A percentile compares a stretch with the other conserved stretches of the same genome.
phyloP scores from a whole-genome alignment of 495 filamentous ascomycete genomes.

The Aspergillus carlsbadensis region DNA sequence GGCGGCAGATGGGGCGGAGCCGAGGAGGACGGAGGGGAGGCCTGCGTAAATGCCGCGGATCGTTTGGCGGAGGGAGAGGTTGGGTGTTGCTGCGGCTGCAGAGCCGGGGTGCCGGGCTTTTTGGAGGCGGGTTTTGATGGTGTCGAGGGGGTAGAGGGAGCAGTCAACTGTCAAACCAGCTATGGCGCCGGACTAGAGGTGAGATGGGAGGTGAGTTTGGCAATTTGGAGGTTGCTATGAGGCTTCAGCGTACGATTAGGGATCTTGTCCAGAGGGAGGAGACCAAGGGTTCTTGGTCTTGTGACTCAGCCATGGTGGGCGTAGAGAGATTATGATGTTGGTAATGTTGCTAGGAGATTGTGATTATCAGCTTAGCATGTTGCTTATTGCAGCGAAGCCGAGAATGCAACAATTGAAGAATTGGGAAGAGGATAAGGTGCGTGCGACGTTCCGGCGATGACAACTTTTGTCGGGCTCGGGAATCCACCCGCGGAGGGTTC shows the following conservation, averaged over 20 bases:
- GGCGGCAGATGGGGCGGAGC: conserved; percentile 91
- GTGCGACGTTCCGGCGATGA: neutral
- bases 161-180: conserved; percentile 89
- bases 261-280: conserved; percentile 46
- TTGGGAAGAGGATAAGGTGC: neutral
- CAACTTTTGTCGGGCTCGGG: conserved; percentile 3
- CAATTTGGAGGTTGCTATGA: neutral
- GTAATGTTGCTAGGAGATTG: neutral
- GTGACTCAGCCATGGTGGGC: conserved; percentile 31
- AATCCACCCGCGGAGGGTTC: neutral
- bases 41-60: conserved; percentile 75
- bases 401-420: neutral
- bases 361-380: neutral
- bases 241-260: conserved; percentile 35
- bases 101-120: conserved; percentile 72
- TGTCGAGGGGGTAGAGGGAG: conserved; percentile 88
- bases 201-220: conserved; percentile 14
- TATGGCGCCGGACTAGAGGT: conserved; percentile 70
- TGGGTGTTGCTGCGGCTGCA: conserved; percentile 51
- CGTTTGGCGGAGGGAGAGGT: conserved; percentile 42
- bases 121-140: conserved; percentile 90
- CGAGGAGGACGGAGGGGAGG: conserved; percentile 64
- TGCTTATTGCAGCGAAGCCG: neutral
- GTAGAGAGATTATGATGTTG: neutral
- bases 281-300: conserved; percentile 37